Evolutionary conservation across 2,329 filamentous ascomycete species (phyloP).

Genomic region (Drechslerella stenobrocha): DNA sequence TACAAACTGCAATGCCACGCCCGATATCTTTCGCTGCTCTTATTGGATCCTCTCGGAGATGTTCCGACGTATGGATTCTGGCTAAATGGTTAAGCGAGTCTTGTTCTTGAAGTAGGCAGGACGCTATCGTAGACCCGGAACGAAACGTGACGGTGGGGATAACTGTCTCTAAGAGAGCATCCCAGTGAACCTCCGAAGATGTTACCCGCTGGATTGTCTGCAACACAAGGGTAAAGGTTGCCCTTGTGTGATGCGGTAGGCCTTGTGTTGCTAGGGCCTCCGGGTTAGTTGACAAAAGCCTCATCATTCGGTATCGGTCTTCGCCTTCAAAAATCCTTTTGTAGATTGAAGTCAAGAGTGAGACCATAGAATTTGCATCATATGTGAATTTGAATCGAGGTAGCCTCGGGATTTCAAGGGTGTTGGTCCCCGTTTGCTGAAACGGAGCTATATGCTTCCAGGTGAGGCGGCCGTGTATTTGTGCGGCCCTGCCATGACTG

Average conservation of each 20-base stretch:
- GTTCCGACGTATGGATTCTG: neutral
- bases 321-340: conserved; percentile 14
- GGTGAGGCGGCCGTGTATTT: conserved; percentile 20
- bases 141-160: neutral
- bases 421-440: neutral
- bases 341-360: conserved; percentile 3
- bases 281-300: neutral
- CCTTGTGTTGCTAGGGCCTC: neutral
- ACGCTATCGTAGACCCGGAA: conserved; percentile 8
- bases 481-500: no score
- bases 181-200: conserved; percentile 9
- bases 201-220: conserved; percentile 7
- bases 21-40: neutral
- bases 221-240: conserved; percentile 23
- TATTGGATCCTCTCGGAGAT: conserved; percentile 5
- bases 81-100: conserved; percentile 11
- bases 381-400: conserved; percentile 8
- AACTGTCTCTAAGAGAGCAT: conserved; percentile 11
- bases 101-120: conserved; percentile 20
- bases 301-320: neutral
- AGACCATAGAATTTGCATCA: conserved; percentile 11
- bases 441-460: conserved; percentile 20
- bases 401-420: neutral
- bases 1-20: neutral
- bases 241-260: conserved; percentile 7